Evolutionary conservation across 192 early-diverging fungal species (phyloP), one percentile per base, ranked within the genome.

Genomic region (Kappamyces sp.): DNA sequence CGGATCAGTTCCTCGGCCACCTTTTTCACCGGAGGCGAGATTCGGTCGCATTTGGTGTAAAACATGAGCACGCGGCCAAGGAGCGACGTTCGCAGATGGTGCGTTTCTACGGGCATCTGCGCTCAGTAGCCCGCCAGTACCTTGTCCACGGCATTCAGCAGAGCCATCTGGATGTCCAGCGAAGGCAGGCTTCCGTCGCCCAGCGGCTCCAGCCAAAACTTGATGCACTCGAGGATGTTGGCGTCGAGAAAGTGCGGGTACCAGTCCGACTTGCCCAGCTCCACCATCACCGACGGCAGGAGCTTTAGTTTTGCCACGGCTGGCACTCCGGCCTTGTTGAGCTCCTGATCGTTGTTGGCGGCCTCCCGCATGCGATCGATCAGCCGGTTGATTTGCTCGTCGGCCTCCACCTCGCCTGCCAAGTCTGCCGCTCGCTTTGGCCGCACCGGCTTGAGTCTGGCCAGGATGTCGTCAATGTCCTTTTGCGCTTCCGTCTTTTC

Each of bases 131-230:
- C 9, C 39, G 10, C 10, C 33, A 57, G 43, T 73, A 91, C 74
- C 67, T 82, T 86, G 13, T 72, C 69, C 40, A 96, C 65, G 12
- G 84, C 69, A 10, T 78, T 75, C 40, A 96, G 68, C 77, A 96
- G 82, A 32, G 83, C 79, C 50, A 72, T 79, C 64, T 94, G 92
- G 54, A 96, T 86, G 59, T 96, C 91, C 59, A 94, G 76, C 67
- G 81, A 87, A 5, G 93, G 93, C 65, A 96, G 71, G 9, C 90
- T 87, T 34, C 88, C 87, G 62, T 96, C 91, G 31, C 85, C 83
- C 13, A 94, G 69, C 13, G 93, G 93, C 64, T 96, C 93, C 36
- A 96, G 74, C 92, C 93, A 96, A 5, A 87, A 61, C 49, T 86
- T 84, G 61, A 96, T 87, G 23, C 86, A 82, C 41, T 89, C 87